Percentiles rank a stretch among this genome's conserved stretches.
Conservation (phyloP, 768 basidiomycete genomes). For the Tulasnella sp. region DNA sequence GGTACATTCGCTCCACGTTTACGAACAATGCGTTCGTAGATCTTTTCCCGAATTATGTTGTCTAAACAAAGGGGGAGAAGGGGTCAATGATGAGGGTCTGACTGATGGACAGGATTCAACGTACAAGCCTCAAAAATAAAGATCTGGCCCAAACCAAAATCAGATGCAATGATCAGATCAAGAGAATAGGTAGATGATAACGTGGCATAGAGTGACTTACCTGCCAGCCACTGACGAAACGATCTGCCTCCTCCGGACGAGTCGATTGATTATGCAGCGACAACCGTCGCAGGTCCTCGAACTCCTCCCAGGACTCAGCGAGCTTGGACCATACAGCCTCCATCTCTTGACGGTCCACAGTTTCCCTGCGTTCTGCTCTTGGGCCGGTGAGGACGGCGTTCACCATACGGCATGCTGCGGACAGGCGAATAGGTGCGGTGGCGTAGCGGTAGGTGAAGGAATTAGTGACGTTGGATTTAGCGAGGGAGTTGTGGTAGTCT, state of each 20-base stretch:
- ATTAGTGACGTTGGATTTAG: slow-evolving; percentile 33
- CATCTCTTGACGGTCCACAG: slow-evolving; percentile 51
- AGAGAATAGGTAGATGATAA: neutral
- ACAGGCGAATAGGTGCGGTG: slow-evolving; percentile 59
- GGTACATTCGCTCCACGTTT: slow-evolving; percentile 15
- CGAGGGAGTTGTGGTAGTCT: slow-evolving; percentile 27
- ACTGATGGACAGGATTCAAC: slow-evolving; percentile 24
- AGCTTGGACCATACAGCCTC: slow-evolving; percentile 75
- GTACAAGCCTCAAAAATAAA: slow-evolving; percentile 83
- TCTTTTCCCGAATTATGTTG: slow-evolving; percentile 73
- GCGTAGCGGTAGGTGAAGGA: slow-evolving; percentile 47
- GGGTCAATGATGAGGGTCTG: slow-evolving; percentile 3
- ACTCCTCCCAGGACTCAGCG: slow-evolving; percentile 71
- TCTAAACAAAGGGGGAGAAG: slow-evolving; percentile 31
- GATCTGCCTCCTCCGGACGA: slow-evolving; percentile 40
- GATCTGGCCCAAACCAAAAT: slow-evolving; percentile 34
- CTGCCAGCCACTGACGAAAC: slow-evolving; percentile 80
- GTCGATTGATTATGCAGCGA: slow-evolving; percentile 26
- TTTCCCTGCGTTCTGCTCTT: slow-evolving; percentile 47
- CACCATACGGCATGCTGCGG: slow-evolving; percentile 62
- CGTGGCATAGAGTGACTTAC: slow-evolving; percentile 35
- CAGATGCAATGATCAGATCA: neutral
- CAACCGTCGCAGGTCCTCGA: slow-evolving; percentile 47
- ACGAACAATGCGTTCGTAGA: slow-evolving; percentile 43
- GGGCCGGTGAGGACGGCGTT: slow-evolving; percentile 68